These are phyloP conservation scores for Pleodorina starrii DNA, from an alignment of 139 green algal genomes.

Conservation along the genomic window DNA sequence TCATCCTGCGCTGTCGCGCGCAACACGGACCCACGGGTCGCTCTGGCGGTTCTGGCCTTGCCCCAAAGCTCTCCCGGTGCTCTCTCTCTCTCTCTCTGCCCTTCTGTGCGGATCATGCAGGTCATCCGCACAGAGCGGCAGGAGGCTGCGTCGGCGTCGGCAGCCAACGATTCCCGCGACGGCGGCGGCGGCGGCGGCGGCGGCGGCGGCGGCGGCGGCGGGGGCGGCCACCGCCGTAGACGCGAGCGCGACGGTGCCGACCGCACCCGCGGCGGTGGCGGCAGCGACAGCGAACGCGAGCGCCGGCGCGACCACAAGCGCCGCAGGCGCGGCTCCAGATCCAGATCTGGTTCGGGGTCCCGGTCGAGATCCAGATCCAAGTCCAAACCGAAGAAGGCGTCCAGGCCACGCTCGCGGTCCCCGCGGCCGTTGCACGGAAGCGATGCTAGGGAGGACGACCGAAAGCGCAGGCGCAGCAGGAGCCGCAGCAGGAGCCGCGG, in stretches of 20 bases:
- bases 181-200: too few species aligned
- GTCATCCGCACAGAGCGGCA: not conserved
- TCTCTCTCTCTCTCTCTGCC: too few species aligned
- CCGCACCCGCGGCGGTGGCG: not conserved
- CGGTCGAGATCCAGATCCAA: not conserved
- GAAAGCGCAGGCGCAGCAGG: not conserved
- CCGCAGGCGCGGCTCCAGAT: not conserved
- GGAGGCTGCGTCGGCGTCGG: not conserved
- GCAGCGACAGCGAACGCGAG: not conserved
- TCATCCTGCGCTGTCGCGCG: too few species aligned
- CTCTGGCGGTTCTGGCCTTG: too few species aligned
- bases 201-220: not conserved
- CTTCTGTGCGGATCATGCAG: too few species aligned
- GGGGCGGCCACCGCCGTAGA: too few species aligned
- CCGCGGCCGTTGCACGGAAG: not conserved
- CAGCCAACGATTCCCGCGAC: not conserved
- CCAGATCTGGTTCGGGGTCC: constrained; percentile 1
- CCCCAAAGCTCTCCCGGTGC: too few species aligned
- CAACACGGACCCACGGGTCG: not conserved
- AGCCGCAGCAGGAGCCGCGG: not conserved
- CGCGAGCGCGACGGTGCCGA: not conserved
- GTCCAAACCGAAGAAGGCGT: not conserved
- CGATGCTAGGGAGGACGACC: not conserved
- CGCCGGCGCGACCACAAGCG: not conserved
- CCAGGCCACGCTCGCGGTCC: not conserved